Conservation (phyloP, 805 yeast genomes). For the Candida rishiriensis region DNA sequence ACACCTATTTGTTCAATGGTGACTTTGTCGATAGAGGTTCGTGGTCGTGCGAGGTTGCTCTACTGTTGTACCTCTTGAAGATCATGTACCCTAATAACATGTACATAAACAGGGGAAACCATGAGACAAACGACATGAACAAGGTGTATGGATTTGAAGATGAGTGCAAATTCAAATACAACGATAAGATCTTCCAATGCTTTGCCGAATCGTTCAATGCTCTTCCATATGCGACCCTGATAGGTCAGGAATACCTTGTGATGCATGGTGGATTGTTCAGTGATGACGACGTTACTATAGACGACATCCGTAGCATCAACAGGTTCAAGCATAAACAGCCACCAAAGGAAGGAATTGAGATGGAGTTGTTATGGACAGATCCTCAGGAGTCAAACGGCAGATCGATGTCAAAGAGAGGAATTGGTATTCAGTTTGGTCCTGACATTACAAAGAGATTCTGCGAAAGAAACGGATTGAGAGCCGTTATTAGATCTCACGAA, state of each 20-base stretch:
- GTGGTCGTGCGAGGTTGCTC: slow-evolving; percentile 96
- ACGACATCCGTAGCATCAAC: slow-evolving; percentile 68
- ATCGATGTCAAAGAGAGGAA: slow-evolving; percentile 87
- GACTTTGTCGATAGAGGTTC: slow-evolving; percentile 98
- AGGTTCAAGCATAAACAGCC: slow-evolving; percentile 73
- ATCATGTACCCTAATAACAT: slow-evolving; percentile 65
- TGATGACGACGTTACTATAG: slow-evolving; percentile 62
- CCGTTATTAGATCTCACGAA: slow-evolving; percentile 90
- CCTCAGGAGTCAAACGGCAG: slow-evolving; percentile 80
- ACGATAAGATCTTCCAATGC: slow-evolving; percentile 71
- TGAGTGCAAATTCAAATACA: slow-evolving; percentile 88
- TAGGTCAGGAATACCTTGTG: slow-evolving; percentile 74
- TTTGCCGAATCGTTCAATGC: slow-evolving; percentile 83
- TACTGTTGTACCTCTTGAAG: slow-evolving; percentile 72
- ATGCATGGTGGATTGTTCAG: slow-evolving; percentile 97
- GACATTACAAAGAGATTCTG: slow-evolving; percentile 84
- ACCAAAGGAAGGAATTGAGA: slow-evolving; percentile 84
- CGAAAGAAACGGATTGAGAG: slow-evolving; percentile 62
- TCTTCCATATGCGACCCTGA: slow-evolving; percentile 79
- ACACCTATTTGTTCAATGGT: slow-evolving; percentile 86
- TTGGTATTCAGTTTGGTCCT: slow-evolving; percentile 96
- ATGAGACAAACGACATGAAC: slow-evolving; percentile 96
- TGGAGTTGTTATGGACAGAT: slow-evolving; percentile 97
- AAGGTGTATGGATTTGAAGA: slow-evolving; percentile 95
- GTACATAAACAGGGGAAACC: slow-evolving; percentile 89